phyloP scores from a whole-genome alignment of 2,329 filamentous ascomycete species.

The Chaetomiaceae sp. region DNA sequence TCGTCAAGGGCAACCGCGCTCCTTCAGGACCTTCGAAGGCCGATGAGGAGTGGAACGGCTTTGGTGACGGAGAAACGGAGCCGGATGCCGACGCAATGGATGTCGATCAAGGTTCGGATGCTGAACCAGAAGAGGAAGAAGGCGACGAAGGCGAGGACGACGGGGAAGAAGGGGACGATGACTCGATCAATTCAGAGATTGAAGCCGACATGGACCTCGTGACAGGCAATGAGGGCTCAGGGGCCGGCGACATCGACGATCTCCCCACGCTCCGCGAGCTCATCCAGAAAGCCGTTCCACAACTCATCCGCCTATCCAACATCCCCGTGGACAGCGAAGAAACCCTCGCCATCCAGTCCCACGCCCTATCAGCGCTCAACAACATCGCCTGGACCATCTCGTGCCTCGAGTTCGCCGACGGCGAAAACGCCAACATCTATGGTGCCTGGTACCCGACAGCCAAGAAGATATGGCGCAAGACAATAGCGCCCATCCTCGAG shows the following conservation, averaged over 20 bases:
- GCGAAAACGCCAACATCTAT: constrained; percentile 49
- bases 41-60: constrained; percentile 35
- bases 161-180: constrained; percentile 39
- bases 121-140: constrained; percentile 31
- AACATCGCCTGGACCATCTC: constrained; percentile 66
- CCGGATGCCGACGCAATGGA: constrained; percentile 34
- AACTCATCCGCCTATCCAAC: constrained; percentile 45
- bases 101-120: constrained; percentile 30
- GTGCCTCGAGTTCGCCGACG: constrained; percentile 54
- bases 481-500: constrained; percentile 53
- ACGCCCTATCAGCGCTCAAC: constrained; percentile 58
- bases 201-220: constrained; percentile 64
- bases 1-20: constrained; percentile 41
- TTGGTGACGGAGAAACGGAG: constrained; percentile 34
- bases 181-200: constrained; percentile 42
- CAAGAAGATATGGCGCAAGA: constrained; percentile 53
- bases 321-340: constrained; percentile 40
- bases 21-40: constrained; percentile 27
- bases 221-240: constrained; percentile 44
- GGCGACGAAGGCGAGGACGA: constrained; percentile 35
- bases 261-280: constrained; percentile 50
- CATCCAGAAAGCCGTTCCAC: constrained; percentile 42
- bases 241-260: constrained; percentile 44
- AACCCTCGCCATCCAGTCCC: constrained; percentile 43
- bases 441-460: constrained; percentile 51